phyloP scores from a whole-genome alignment of 495 filamentous ascomycete species.

The Stereocaulon alpinum region DNA sequence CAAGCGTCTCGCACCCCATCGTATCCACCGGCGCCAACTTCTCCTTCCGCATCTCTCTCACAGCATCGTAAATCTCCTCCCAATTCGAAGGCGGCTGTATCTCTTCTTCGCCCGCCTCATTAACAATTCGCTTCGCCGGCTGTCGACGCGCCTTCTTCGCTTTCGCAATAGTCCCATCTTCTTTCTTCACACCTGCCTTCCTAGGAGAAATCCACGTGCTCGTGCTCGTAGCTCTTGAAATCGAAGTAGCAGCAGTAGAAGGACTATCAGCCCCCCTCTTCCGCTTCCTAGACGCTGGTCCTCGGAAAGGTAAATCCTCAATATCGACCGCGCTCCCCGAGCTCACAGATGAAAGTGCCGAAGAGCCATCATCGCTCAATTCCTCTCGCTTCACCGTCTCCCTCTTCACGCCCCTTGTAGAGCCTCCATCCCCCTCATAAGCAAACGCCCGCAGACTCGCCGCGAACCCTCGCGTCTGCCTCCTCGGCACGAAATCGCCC shows the following conservation, averaged over 20 bases:
- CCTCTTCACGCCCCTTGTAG: constrained; percentile 17
- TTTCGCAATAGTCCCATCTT: constrained; percentile 26
- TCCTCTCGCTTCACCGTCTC: constrained; percentile 23
- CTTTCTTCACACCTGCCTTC: constrained; percentile 11
- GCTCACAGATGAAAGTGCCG: constrained; percentile 34
- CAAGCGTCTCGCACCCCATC: constrained; percentile 88
- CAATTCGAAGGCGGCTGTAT: constrained; percentile 68
- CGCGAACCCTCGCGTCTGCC: constrained; percentile 32
- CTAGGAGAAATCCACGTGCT: constrained; percentile 18
- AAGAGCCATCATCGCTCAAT: constrained; percentile 22
- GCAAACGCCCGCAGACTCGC: constrained; percentile 17
- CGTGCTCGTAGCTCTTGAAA: constrained; percentile 14
- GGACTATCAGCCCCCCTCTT: constrained; percentile 31
- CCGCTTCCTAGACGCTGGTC: constrained; percentile 38
- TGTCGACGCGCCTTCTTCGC: constrained; percentile 40
- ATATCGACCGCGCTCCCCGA: constrained; percentile 41
- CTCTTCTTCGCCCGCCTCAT: constrained; percentile 41
- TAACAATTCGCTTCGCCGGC: constrained; percentile 55
- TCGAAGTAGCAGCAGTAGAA: constrained; percentile 23
- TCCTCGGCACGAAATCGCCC: constrained; percentile 25
- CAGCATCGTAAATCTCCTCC: constrained; percentile 69
- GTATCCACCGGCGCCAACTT: constrained; percentile 89
- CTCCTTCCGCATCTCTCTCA: constrained; percentile 67
- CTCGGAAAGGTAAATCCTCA: constrained; percentile 46
- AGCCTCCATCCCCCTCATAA: constrained; percentile 6